phyloP scores from a whole-genome alignment of 305 asterid species.

The Solanum hybrid region DNA sequence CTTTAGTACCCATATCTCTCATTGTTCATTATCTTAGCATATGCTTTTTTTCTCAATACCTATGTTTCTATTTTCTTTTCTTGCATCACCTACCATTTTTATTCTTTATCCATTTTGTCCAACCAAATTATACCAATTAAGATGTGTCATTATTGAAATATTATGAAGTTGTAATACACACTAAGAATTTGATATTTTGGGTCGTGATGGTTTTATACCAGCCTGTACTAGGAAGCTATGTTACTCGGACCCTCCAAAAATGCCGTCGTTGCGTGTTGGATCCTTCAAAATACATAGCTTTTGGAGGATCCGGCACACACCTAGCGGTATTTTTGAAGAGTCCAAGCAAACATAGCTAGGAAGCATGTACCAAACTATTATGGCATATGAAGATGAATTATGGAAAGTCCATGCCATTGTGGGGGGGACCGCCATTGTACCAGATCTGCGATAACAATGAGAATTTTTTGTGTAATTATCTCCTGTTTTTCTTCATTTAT shows the following conservation, averaged over 20 bases:
- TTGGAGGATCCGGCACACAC: not conserved
- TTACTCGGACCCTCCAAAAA: not conserved
- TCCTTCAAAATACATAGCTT: not conserved
- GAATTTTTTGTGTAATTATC: not conserved
- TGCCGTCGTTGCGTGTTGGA: not conserved
- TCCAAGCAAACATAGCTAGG: not conserved
- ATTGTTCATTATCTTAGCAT: not conserved
- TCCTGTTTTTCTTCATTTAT: not conserved
- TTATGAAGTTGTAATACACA: not conserved
- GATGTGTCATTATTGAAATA: not conserved
- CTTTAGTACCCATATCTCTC: not conserved
- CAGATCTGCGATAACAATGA: not conserved
- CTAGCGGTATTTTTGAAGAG: not conserved
- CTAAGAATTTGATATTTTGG: not conserved
- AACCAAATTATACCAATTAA: not conserved
- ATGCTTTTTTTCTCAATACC: not conserved
- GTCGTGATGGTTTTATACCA: not conserved
- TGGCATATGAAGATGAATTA: not conserved
- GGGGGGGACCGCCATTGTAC: not conserved
- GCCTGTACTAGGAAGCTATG: not conserved
- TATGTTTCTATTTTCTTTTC: not conserved
- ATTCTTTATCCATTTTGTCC: not conserved
- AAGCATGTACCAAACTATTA: not conserved
- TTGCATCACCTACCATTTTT: not conserved
- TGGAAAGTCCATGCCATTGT: not conserved